These are phyloP conservation scores for Euclidium syriacum DNA, from an alignment of 345 rosid genomes.

Conservation along the genomic window DNA sequence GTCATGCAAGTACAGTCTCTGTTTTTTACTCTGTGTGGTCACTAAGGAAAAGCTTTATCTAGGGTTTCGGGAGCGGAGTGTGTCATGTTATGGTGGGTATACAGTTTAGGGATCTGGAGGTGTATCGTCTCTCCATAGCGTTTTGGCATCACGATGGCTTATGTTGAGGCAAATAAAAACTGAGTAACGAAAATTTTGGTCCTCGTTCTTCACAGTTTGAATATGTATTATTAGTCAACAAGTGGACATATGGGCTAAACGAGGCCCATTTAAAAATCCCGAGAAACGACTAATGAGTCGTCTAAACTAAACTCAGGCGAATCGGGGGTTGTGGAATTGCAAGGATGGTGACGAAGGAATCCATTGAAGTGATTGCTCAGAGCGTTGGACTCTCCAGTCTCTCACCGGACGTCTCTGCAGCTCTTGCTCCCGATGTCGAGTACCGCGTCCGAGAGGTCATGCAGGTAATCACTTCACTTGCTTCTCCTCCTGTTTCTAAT, in stretches of 20 bases:
- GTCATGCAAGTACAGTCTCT: too few relatives aligned
- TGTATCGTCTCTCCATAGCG: not conserved
- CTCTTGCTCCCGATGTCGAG: slow-evolving; percentile 80
- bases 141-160: too few relatives aligned
- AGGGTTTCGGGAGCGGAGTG: too few relatives aligned
- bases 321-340: not conserved
- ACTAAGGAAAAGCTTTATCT: too few relatives aligned
- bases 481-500: not conserved
- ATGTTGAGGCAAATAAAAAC: too few relatives aligned
- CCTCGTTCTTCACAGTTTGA: not conserved
- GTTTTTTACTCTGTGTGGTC: too few relatives aligned
- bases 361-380: slow-evolving; percentile 85
- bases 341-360: slow-evolving; percentile 54
- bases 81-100: not conserved
- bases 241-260: not conserved
- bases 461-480: slow-evolving; percentile 44
- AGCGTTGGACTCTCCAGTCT: slow-evolving; percentile 68
- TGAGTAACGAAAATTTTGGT: too few relatives aligned
- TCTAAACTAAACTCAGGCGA: not conserved
- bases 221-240: not conserved
- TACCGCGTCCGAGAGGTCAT: slow-evolving; percentile 79
- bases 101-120: not conserved
- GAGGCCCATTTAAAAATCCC: slow-evolving; percentile 1
- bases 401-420: slow-evolving; percentile 58
- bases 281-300: not conserved